Percentiles rank a stretch among this genome's conserved stretches.
phyloP scores from a whole-genome alignment of 2,329 filamentous ascomycete species.

The Aaosphaeria arxii region DNA sequence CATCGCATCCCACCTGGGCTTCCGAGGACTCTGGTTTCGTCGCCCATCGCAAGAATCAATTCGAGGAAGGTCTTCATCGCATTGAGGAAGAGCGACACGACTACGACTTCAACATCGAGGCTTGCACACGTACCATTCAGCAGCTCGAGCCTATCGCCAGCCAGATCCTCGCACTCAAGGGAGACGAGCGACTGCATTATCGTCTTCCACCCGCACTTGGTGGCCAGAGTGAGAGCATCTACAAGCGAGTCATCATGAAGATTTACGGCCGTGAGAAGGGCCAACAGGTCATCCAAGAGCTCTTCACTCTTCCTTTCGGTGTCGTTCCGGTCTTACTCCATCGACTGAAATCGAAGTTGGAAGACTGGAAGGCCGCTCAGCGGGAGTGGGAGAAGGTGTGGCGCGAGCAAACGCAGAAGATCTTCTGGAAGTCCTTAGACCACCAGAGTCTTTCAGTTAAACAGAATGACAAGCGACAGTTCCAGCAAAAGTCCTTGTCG shows the following conservation, averaged over 20 bases:
- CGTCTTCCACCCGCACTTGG: constrained; percentile 79
- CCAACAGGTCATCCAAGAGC: constrained; percentile 78
- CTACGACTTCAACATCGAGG: constrained; percentile 98
- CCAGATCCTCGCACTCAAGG: constrained; percentile 75
- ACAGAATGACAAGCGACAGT: constrained; percentile 83
- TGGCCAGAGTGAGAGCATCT: constrained; percentile 93
- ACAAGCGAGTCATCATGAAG: constrained; percentile 96
- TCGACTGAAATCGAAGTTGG: constrained; percentile 90
- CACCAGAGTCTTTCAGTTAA: constrained; percentile 93
- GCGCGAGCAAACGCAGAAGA: constrained; percentile 90
- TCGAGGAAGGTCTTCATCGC: constrained; percentile 88
- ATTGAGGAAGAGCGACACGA: constrained; percentile 98
- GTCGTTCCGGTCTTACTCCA: constrained; percentile 87
- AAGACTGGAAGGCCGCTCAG: constrained; percentile 95
- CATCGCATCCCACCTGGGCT: constrained; percentile 97
- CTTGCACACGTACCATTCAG: constrained; percentile 91
- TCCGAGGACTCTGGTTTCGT: constrained; percentile 98
- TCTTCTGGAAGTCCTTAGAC: constrained; percentile 94
- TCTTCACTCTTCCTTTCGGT: constrained; percentile 79
- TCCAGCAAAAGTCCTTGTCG: constrained; percentile 85
- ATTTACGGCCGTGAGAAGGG: constrained; percentile 86
- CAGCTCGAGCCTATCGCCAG: constrained; percentile 92
- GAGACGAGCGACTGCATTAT: constrained; percentile 70
- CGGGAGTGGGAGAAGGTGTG: constrained; percentile 99
- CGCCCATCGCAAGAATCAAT: constrained; percentile 93